Evolutionary conservation across 306 rosid species (phyloP).

Genomic region (Corylus americana): DNA sequence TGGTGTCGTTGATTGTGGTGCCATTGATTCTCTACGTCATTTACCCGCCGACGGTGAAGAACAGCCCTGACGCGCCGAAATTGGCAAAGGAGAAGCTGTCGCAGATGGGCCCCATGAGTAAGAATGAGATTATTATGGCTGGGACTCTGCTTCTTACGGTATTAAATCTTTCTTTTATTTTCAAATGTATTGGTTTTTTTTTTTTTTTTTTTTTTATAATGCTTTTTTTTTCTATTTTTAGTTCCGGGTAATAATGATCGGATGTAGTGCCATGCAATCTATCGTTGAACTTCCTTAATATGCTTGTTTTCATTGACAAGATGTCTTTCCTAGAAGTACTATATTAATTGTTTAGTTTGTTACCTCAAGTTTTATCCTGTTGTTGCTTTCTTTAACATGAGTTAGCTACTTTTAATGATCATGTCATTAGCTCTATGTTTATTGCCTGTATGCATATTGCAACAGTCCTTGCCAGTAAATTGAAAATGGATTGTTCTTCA

Average conservation of each 20-base stretch:
- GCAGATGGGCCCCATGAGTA: conserved; percentile 88
- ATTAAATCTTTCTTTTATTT: conserved; percentile 1
- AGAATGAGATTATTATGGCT: conserved; percentile 83
- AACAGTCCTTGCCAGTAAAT: too few species aligned
- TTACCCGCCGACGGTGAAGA: conserved; percentile 84
- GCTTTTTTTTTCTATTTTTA: neutral
- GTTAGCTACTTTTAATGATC: too few species aligned
- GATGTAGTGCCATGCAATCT: neutral
- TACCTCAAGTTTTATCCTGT: too few species aligned
- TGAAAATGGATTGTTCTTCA: too few species aligned
- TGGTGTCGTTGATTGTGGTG: conserved; percentile 80
- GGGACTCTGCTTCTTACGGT: conserved; percentile 90
- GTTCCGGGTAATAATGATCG: neutral
- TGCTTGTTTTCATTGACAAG: too few species aligned
- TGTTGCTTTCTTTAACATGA: too few species aligned
- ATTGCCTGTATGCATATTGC: too few species aligned
- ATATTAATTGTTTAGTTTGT: too few species aligned
- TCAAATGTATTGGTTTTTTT: neutral
- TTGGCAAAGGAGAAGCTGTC: conserved; percentile 82
- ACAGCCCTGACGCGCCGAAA: conserved; percentile 93
- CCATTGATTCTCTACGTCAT: conserved; percentile 76
- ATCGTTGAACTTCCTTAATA: too few species aligned
- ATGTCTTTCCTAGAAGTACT: too few species aligned
- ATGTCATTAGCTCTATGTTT: too few species aligned
- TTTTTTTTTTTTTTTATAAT: neutral